Evolutionary conservation across 306 rosid species (phyloP).

Genomic region (Albizia julibrissin): DNA sequence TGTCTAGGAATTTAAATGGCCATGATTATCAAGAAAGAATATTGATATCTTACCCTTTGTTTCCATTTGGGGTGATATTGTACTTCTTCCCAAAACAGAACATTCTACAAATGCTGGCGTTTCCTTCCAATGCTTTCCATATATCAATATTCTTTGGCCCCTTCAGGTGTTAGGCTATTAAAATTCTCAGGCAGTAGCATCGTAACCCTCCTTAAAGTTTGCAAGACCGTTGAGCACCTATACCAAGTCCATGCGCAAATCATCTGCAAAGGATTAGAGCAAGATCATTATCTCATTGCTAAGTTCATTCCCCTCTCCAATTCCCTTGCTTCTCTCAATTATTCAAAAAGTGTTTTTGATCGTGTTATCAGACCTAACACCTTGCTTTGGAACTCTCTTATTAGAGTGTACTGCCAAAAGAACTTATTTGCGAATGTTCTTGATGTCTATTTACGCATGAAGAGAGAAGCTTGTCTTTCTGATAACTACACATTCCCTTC

Average conservation of each 20-base stretch:
- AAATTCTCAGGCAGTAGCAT: conserved; percentile 38
- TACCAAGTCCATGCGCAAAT: conserved; percentile 67
- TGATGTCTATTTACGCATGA: conserved; percentile 51
- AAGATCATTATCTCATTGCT: conserved; percentile 60
- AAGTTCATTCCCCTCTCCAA: conserved; percentile 44
- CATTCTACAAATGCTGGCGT: neutral
- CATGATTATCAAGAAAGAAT: too few relatives aligned
- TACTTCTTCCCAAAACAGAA: neutral
- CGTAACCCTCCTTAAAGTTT: conserved; percentile 46
- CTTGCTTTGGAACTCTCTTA: conserved; percentile 72
- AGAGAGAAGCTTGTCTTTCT: conserved; percentile 48
- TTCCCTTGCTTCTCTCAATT: conserved; percentile 21
- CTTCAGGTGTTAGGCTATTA: conserved; percentile 19
- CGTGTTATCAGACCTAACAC: conserved; percentile 47
- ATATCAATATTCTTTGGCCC: conserved; percentile 4
- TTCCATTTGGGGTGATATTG: neutral
- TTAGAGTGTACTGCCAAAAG: conserved; percentile 46
- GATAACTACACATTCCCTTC: conserved; percentile 69
- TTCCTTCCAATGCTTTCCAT: conserved; percentile 42
- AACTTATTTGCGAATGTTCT: conserved; percentile 36
- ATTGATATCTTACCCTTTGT: neutral
- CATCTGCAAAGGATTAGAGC: conserved; percentile 65
- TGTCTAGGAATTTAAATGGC: too few relatives aligned
- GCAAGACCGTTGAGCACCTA: conserved; percentile 50
- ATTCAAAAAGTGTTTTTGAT: conserved; percentile 37